Percentiles rank a stretch among this genome's conserved stretches.
Evolutionary conservation across 2,329 filamentous ascomycete species (phyloP).

Genomic region (Pseudonectria buxi): DNA sequence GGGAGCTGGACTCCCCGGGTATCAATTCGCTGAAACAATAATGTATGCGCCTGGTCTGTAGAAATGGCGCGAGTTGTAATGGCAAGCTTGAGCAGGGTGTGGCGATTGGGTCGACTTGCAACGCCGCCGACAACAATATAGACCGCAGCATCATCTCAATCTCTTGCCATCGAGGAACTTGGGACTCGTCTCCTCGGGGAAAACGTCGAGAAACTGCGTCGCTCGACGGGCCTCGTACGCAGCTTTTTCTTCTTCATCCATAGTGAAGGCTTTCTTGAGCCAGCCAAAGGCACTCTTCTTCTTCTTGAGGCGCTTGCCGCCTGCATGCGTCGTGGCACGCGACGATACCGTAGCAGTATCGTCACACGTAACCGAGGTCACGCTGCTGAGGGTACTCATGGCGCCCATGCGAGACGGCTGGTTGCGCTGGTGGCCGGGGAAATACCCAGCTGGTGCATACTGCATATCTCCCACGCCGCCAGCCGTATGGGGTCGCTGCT

Average conservation of each 20-base stretch:
- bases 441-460: constrained; percentile 25
- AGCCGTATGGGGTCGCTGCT: constrained; percentile 52
- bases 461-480: constrained; percentile 24
- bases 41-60: constrained; percentile 1
- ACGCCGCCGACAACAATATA: constrained; percentile 1
- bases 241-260: constrained; percentile 56
- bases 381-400: constrained; percentile 52
- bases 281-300: constrained; percentile 62
- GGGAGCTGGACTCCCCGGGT: constrained; percentile 15
- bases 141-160: constrained; percentile 23
- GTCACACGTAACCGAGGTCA: constrained; percentile 41
- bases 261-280: constrained; percentile 60
- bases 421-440: constrained; percentile 37
- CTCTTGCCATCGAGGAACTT: constrained; percentile 52
- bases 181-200: constrained; percentile 44
- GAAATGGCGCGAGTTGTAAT: background rate
- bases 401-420: constrained; percentile 46
- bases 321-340: constrained; percentile 22
- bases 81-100: constrained; percentile 4
- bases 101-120: background rate
- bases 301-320: constrained; percentile 49
- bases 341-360: constrained; percentile 24
- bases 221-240: constrained; percentile 51
- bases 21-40: constrained; percentile 18
- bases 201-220: constrained; percentile 38